A percentile compares a stretch with the other conserved stretches of the same genome.
Evolutionary conservation across 2,329 filamentous ascomycete genomes (phyloP).

Genomic region (Ascochyta fabae): DNA sequence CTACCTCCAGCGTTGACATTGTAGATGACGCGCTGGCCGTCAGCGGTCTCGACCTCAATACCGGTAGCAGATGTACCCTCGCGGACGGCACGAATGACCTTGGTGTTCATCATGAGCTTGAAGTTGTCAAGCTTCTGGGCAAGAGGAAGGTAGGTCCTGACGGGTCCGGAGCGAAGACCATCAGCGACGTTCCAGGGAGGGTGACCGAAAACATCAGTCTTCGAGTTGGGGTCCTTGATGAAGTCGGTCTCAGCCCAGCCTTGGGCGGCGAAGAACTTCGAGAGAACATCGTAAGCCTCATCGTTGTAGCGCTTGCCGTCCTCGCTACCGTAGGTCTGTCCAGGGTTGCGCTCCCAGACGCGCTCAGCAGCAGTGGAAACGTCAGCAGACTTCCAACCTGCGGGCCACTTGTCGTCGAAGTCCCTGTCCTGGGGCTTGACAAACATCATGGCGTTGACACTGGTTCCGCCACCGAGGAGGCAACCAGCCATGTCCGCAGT

Average conservation of each 20-base stretch:
- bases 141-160: constrained; percentile 72
- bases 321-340: constrained; percentile 68
- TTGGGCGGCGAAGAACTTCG: constrained; percentile 62
- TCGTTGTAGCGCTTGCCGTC: constrained; percentile 71
- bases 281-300: constrained; percentile 68
- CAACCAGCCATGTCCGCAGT: constrained; percentile 75
- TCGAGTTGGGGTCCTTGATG: constrained; percentile 64
- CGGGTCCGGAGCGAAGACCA: constrained; percentile 70
- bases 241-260: constrained; percentile 71
- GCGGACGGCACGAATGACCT: constrained; percentile 69
- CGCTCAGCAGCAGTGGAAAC: constrained; percentile 65
- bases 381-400: constrained; percentile 71
- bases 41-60: constrained; percentile 61
- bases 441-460: constrained; percentile 65
- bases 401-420: constrained; percentile 75
- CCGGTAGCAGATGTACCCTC: constrained; percentile 67
- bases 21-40: constrained; percentile 54
- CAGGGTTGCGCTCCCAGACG: constrained; percentile 74
- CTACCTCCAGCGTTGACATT: constrained; percentile 66
- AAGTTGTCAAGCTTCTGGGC: constrained; percentile 68
- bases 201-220: constrained; percentile 65
- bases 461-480: constrained; percentile 69
- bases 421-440: constrained; percentile 55
- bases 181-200: constrained; percentile 70
- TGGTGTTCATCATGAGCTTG: constrained; percentile 68